Evolutionary conservation across 179 eudicot genomes (phyloP), one percentile per base, ranked within the genome.

Genomic region (Silene noctiflora): DNA sequence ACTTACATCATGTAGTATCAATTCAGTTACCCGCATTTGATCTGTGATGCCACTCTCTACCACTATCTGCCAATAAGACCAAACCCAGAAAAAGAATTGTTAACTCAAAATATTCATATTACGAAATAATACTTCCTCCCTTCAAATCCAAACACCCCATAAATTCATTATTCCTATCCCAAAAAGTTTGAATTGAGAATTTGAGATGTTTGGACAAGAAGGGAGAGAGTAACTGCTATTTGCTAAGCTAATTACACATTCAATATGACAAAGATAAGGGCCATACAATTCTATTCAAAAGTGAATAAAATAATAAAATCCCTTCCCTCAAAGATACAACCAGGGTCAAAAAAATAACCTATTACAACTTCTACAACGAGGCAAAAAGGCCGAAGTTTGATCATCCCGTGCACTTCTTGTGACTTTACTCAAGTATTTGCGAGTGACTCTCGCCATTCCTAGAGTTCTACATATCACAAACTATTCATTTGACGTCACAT

Each of bases 1-100:
- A 79, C 97, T 85, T 89, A 96, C 99, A 86, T 96, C 94, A 76
- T 86, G 92, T 73, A 93, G 72, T 62, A 93, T 87, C 81, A 93
- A 94, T 66, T 96, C 99, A 16, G 92, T 85, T 65, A 91, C 82
- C 46, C 93, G 97, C 87, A 89, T 83, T 83, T 96, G 98, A 84
- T 96, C 99, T 31, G 97, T 79, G 79, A 93, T 87, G 80, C 99
- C 94, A 88, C 99, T 85, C 77, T 93, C 98, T 65, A 86, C 91
- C 77, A 91, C 89, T 77, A 86, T 87, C 99, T 96, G 96, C 83
- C 44, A 76, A 67, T 3, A 55, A 65, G 20, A 31, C 19, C 70
- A 78, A 39, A 58, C 48, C 59, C 55, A 74, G 73, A 56, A 46
- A 56, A 69, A 16, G 33, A n/a, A 64, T 71, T 35, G 59, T 73